Conservation (phyloP, 2,329 filamentous ascomycete genomes). For the Hymenoscyphus albidus region DNA sequence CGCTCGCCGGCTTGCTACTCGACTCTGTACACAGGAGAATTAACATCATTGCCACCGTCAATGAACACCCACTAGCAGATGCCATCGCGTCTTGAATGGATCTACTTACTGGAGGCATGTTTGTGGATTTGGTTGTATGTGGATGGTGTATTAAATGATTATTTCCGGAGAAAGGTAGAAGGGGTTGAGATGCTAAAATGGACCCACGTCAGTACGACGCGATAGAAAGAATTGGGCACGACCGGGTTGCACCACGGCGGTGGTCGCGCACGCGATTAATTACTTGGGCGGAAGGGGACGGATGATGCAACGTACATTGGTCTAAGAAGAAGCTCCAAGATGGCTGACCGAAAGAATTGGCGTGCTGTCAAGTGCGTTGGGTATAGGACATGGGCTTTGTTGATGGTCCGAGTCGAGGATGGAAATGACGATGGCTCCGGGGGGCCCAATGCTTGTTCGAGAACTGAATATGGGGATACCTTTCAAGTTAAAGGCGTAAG, state of each 20-base stretch:
- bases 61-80: not conserved
- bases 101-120: constrained; percentile 55
- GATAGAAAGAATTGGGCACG: constrained; percentile 21
- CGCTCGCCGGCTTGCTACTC: constrained; percentile 68
- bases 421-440: constrained; percentile 14
- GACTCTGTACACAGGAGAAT: constrained; percentile 48
- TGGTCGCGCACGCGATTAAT: constrained; percentile 26
- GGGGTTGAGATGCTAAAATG: not conserved
- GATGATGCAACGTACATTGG: constrained; percentile 26
- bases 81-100: constrained; percentile 1
- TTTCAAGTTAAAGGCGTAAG: constrained; percentile 15
- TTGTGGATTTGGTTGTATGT: constrained; percentile 7
- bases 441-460: constrained; percentile 22
- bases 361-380: constrained; percentile 11
- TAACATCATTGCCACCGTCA: constrained; percentile 34
- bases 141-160: constrained; percentile 35
- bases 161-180: constrained; percentile 11
- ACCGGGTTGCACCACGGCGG: constrained; percentile 23
- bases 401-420: constrained; percentile 13
- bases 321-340: constrained; percentile 11
- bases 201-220: constrained; percentile 27
- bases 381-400: constrained; percentile 29
- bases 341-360: constrained; percentile 17
- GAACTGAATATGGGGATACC: constrained; percentile 16
- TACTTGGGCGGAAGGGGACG: not conserved